Evolutionary conservation across 2,329 filamentous ascomycete genomes (phyloP).

Genomic region (Fusarium armeniacum): DNA sequence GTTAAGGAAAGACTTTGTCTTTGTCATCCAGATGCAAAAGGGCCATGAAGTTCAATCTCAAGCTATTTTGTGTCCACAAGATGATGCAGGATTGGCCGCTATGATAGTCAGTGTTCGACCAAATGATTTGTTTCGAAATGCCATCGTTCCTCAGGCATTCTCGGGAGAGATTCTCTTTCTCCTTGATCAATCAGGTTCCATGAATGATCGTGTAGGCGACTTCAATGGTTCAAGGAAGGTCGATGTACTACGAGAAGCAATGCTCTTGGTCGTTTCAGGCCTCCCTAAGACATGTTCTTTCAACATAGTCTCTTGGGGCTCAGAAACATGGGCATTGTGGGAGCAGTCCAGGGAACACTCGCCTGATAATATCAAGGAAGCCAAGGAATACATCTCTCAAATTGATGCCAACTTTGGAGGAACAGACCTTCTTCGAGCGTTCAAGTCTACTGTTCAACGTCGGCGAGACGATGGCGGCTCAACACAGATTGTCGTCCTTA

Average conservation of each 20-base stretch:
- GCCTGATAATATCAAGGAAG: rapidly evolving
- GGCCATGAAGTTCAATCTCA: not conserved
- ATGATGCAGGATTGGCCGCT: not conserved
- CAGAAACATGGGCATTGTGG: not conserved
- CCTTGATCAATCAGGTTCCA: not conserved
- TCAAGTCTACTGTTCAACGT: rapidly evolving
- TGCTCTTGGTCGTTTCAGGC: not conserved
- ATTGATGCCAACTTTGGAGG: not conserved
- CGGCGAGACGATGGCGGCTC: not conserved
- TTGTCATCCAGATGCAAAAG: not conserved
- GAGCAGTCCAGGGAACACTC: not conserved
- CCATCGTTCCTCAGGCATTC: not conserved
- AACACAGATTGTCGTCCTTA: not conserved
- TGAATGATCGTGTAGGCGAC: not conserved
- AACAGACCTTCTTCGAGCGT: not conserved
- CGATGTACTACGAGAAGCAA: not conserved
- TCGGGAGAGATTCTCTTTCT: not conserved
- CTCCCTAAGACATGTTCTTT: not conserved
- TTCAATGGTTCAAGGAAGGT: not conserved
- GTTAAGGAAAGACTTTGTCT: not conserved
- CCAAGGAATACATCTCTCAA: not conserved
- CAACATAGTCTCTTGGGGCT: not conserved
- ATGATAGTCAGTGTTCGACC: not conserved
- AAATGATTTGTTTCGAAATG: not conserved
- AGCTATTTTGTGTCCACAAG: not conserved